Conservation (phyloP, 192 early-diverging fungal species). For the Backusella westeae region DNA sequence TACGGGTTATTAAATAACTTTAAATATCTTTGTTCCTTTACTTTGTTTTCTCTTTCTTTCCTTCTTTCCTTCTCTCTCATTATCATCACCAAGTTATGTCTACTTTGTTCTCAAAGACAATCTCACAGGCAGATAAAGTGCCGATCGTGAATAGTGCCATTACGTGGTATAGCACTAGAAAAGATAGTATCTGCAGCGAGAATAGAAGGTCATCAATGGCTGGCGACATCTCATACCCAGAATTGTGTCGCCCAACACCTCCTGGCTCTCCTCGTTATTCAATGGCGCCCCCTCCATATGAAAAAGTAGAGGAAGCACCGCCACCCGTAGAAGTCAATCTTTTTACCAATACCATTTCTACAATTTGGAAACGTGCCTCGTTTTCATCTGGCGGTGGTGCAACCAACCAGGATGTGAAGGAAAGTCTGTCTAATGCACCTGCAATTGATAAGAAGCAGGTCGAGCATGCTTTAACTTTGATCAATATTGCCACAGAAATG, state of each 20-base stretch:
- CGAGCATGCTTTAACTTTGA: conserved; percentile 23
- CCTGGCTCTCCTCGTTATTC: conserved; percentile 9
- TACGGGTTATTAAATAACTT: not conserved
- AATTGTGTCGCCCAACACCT: conserved; percentile 5
- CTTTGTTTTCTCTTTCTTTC: not conserved
- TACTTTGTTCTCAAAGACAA: not conserved
- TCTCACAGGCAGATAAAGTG: conserved; percentile 10
- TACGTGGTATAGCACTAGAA: not conserved
- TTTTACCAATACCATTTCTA: not conserved
- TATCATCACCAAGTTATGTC: not conserved
- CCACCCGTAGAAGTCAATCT: not conserved
- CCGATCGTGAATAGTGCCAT: conserved; percentile 7
- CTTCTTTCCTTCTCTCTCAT: not conserved
- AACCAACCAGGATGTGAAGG: not conserved
- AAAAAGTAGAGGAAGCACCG: not conserved
- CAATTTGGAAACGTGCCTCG: conserved; percentile 11
- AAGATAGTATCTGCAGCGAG: not conserved
- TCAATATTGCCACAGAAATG: conserved; percentile 22
- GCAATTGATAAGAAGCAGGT: conserved; percentile 14
- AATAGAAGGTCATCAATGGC: not conserved
- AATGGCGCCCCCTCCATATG: conserved; percentile 17
- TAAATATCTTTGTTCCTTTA: not conserved
- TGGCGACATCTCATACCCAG: not conserved
- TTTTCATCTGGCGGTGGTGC: not conserved
- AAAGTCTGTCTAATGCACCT: not conserved